phyloP scores from a whole-genome alignment of 2,329 filamentous ascomycete genomes.

The Aspergillus carbonarius region DNA sequence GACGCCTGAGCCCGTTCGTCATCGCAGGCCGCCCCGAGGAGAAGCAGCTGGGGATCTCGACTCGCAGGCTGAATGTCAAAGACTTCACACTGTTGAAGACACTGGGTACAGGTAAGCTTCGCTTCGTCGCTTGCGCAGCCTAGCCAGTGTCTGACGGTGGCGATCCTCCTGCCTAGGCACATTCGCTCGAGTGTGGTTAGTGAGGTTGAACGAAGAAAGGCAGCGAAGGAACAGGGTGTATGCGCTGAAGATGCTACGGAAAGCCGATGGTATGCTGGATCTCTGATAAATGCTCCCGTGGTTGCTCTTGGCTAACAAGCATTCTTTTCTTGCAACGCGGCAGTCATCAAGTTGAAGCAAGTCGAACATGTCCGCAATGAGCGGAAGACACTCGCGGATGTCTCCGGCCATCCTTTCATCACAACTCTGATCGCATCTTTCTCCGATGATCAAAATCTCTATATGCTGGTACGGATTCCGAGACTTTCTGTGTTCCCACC shows the following conservation, averaged over 20 bases:
- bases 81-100: conserved; percentile 52
- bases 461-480: conserved; percentile 47
- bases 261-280: conserved; percentile 46
- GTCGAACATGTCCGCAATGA: conserved; percentile 69
- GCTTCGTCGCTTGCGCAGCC: conserved; percentile 2
- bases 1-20: conserved; percentile 37
- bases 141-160: conserved; percentile 15
- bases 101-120: conserved; percentile 47
- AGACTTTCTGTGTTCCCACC: background rate
- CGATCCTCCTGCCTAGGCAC: conserved; percentile 40
- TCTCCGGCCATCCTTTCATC: conserved; percentile 65
- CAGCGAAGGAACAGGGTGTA: conserved; percentile 43
- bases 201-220: conserved; percentile 41
- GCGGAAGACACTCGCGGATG: conserved; percentile 61
- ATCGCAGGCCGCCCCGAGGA: conserved; percentile 40
- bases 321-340: background rate
- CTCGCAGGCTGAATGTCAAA: conserved; percentile 37
- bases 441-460: conserved; percentile 60
- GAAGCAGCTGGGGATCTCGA: conserved; percentile 40
- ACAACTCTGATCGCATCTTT: conserved; percentile 65
- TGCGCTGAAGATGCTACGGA: conserved; percentile 52
- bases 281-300: conserved; percentile 4
- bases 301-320: conserved; percentile 12
- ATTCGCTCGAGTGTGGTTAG: conserved; percentile 53
- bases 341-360: conserved; percentile 62